phyloP scores from a whole-genome alignment of 768 basidiomycete genomes.

The Mycena floridula region DNA sequence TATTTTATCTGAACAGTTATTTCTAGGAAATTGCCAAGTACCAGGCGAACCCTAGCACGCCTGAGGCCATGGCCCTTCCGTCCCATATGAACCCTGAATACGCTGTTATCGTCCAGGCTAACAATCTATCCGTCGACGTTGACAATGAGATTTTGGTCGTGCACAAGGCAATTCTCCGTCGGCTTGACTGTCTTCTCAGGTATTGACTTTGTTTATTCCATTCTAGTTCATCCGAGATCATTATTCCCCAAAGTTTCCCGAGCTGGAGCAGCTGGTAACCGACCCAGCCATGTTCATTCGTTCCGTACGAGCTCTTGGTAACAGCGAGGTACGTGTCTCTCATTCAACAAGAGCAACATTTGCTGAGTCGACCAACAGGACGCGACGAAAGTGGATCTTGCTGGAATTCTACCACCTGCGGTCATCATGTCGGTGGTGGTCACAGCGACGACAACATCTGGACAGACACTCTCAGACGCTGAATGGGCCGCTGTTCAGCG shows the following conservation, averaged over 20 bases:
- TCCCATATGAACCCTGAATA: constrained; percentile 94
- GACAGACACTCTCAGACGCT: constrained; percentile 58
- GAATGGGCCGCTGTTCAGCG: constrained; percentile 79
- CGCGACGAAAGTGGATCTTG: constrained; percentile 78
- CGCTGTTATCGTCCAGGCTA: constrained; percentile 92
- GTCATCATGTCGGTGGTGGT: constrained; percentile 95
- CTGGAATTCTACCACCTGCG: constrained; percentile 77
- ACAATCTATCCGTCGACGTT: constrained; percentile 96
- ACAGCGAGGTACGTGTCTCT: constrained; percentile 55
- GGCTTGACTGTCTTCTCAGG: constrained; percentile 2
- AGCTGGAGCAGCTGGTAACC: constrained; percentile 90
- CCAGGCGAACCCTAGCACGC: constrained; percentile 69
- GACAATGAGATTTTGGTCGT: constrained; percentile 98
- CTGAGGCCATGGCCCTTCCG: constrained; percentile 71
- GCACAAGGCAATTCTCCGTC: constrained; percentile 74
- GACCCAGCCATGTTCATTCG: constrained; percentile 91
- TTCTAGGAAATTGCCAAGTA: constrained; percentile 86
- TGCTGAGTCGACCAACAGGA: no score
- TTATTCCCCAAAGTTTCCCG: constrained; percentile 92
- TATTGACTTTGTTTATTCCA: constrained; percentile 13
- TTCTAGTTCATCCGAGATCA: constrained; percentile 94
- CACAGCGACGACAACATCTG: constrained; percentile 88
- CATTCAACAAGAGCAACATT: constrained; percentile 1
- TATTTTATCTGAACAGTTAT: neutral
- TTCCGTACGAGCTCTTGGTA: constrained; percentile 83